phyloP scores from a whole-genome alignment of 1,139 yeast species.

The Debaryomycetaceae sp. region DNA sequence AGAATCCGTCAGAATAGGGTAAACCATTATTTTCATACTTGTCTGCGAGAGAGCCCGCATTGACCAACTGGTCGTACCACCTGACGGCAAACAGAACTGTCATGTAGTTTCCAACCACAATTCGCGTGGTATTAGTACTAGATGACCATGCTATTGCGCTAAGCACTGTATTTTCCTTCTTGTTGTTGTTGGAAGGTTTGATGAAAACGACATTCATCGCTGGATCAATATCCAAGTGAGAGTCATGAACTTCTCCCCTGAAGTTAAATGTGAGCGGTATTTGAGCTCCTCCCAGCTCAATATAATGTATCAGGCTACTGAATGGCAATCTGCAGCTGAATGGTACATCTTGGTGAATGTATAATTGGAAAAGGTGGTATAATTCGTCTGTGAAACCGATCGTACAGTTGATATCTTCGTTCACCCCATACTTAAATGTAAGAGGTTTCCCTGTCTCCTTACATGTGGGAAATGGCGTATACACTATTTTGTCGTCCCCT shows the following conservation, averaged over 20 bases:
- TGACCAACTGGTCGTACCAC: slow-evolving; percentile 46
- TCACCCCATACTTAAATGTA: slow-evolving; percentile 48
- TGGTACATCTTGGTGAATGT: slow-evolving; percentile 76
- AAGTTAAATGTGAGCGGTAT: slow-evolving; percentile 64
- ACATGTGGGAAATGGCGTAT: slow-evolving; percentile 59
- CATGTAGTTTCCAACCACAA: slow-evolving; percentile 63
- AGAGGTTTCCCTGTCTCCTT: slow-evolving; percentile 63
- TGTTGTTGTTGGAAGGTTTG: slow-evolving; percentile 27
- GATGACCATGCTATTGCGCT: slow-evolving; percentile 61
- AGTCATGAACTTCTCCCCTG: slow-evolving; percentile 65
- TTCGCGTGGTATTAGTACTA: slow-evolving; percentile 58
- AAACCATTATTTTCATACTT: slow-evolving; percentile 16
- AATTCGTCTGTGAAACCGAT: slow-evolving; percentile 62
- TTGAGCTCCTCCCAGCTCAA: slow-evolving; percentile 48
- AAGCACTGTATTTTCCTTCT: slow-evolving; percentile 40
- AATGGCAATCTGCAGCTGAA: slow-evolving; percentile 64
- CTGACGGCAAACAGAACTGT: slow-evolving; percentile 57
- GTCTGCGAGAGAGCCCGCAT: slow-evolving; percentile 15
- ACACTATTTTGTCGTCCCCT: slow-evolving; percentile 53
- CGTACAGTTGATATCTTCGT: slow-evolving; percentile 59
- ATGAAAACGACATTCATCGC: slow-evolving; percentile 54
- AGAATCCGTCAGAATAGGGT: slow-evolving; percentile 43
- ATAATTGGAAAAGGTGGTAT: slow-evolving; percentile 70
- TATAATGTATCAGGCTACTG: slow-evolving; percentile 38
- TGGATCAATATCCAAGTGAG: slow-evolving; percentile 68